A percentile compares a stretch with the other conserved stretches of the same genome.
Conservation (phyloP, 1,284 basidiomycete species). For the Cryptococcus sp. region DNA sequence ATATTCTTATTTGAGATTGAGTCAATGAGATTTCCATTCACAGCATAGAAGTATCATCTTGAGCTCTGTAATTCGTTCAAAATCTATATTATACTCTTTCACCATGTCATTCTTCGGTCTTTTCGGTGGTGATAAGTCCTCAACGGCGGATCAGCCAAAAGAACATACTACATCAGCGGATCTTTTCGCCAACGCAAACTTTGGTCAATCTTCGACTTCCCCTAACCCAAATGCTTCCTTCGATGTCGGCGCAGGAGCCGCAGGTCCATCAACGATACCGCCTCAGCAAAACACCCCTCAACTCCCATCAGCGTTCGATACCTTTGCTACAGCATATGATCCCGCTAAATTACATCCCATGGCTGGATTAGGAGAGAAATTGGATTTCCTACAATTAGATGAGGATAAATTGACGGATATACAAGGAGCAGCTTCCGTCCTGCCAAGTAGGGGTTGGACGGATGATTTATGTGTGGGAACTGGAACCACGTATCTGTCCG, state of each 20-base stretch:
- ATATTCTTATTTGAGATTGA: too few relatives aligned
- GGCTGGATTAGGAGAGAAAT: conserved; percentile 71
- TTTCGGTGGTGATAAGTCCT: conserved; percentile 20
- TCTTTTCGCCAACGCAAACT: conserved; percentile 38
- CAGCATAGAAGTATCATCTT: too few relatives aligned
- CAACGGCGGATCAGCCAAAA: conserved; percentile 12
- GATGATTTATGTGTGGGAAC: conserved; percentile 99
- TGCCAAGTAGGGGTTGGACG: conserved; percentile 94
- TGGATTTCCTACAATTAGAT: conserved; percentile 88
- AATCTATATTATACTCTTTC: neutral
- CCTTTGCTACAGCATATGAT: conserved; percentile 79
- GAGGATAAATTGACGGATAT: conserved; percentile 86
- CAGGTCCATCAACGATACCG: conserved; percentile 12
- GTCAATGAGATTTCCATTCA: too few relatives aligned
- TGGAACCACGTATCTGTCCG: conserved; percentile 95
- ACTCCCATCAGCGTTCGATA: conserved; percentile 64
- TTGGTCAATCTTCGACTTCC: conserved; percentile 25
- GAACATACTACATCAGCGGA: conserved; percentile 36
- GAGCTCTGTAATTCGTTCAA: too few relatives aligned
- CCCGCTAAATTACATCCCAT: conserved; percentile 84
- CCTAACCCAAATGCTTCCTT: conserved; percentile 10
- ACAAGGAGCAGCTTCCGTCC: conserved; percentile 76
- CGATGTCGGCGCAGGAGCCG: conserved; percentile 12
- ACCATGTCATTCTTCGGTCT: conserved; percentile 47
- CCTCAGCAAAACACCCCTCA: conserved; percentile 2